Base-by-base conservation (phyloP, 805 yeast species). In the Yamadazyma takamatsuzukensis region DNA sequence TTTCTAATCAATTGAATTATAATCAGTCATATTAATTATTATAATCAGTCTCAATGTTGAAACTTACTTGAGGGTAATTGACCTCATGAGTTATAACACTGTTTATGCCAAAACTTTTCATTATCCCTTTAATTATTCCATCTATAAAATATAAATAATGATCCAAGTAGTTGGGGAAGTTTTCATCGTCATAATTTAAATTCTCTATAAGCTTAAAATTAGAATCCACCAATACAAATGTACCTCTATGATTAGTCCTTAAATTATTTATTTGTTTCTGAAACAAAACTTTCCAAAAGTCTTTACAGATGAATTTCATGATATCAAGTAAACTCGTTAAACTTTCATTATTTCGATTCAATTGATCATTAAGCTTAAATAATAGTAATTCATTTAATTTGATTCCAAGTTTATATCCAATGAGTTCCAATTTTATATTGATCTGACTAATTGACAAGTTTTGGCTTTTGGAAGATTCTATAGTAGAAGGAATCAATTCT, bases 251-350 rank as follows among this genome's bases (percentile, higher is more conserved):
- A 53, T 93, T 93, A 1, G 98, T 93, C 40, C 95, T 74, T 37
- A 93, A 68, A 45, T 87, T 88, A 54, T 89, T 97, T 68, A 93
- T 85, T 54, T 84, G 96, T 57, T 88, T 90, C 23, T 79, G 76
- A 59, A 77, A 87, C 18, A 90, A 53, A 33, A 72, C 61, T 46
- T 75, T 78, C 97, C 97, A 93, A 18, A 89, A 82, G 45, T 89
- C 97, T 28, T 95, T 73, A 54, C 97, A 89, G 4, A 93, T 75
- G 54, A 86, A 88, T 59, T 90, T 90, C 86, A 93, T 85, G 24
- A 90, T 73, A 43, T 85, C 89, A 23, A 90, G 59, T 9, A 83
- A 69, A 40, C 84, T 89, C 14, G 64, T 68, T 51, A 80, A 56
- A 54, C 75, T 25, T 18, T 32, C 36, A 12, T 25, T 49, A 45